phyloP scores from a whole-genome alignment of 345 rosid genomes.

The Eucalyptus guilfoylei region DNA sequence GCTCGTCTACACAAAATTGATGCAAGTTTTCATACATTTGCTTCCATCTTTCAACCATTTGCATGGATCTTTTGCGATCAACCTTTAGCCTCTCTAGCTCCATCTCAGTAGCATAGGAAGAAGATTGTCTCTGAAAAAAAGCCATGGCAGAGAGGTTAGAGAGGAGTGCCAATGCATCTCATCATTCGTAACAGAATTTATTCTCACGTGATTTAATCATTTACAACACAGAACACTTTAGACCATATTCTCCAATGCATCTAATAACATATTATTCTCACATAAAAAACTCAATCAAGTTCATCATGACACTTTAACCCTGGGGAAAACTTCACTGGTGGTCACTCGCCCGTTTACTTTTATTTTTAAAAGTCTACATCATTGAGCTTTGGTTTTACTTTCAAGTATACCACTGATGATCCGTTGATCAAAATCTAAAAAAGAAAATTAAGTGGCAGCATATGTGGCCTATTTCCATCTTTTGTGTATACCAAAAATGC shows the following conservation, averaged over 20 bases:
- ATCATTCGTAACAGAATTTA: neutral
- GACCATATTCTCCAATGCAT: neutral
- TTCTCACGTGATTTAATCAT: neutral
- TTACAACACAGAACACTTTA: neutral
- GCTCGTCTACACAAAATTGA: conserved; percentile 35
- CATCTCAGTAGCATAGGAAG: conserved; percentile 52
- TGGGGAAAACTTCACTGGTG: neutral
- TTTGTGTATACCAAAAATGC: neutral
- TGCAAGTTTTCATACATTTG: conserved; percentile 48
- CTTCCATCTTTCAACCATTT: conserved; percentile 53
- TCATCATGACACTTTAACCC: neutral
- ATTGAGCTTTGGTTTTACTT: neutral
- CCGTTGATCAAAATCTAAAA: neutral
- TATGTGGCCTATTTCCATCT: neutral
- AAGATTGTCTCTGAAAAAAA: conserved; percentile 40
- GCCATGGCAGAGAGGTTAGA: neutral
- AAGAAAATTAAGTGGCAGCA: neutral
- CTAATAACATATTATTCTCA: neutral
- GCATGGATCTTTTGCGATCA: conserved; percentile 16
- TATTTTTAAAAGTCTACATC: neutral
- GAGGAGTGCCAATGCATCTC: neutral
- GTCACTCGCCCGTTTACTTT: neutral
- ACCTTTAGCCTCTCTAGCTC: conserved; percentile 56
- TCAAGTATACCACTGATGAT: neutral
- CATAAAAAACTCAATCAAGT: neutral